These are phyloP conservation scores for Lupinus albus DNA, from an alignment of 306 rosid genomes.

Conservation along the genomic window DNA sequence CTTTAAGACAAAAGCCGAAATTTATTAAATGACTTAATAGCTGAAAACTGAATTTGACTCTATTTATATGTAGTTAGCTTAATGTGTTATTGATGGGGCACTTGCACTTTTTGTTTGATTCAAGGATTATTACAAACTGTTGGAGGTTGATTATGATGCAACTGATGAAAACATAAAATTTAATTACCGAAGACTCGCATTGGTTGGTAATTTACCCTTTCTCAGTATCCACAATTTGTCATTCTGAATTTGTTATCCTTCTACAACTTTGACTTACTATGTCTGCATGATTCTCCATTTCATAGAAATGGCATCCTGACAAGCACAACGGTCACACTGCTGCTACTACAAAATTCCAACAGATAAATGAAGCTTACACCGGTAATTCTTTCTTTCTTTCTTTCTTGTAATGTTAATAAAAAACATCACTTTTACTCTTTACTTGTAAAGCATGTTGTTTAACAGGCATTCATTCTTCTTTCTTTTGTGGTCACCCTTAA, in stretches of 20 bases:
- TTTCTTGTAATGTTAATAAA: not conserved
- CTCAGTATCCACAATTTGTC: conserved; percentile 6
- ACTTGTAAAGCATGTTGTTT: conserved; percentile 24
- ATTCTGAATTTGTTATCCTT: not conserved
- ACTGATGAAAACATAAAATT: conserved; percentile 68
- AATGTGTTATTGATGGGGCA: conserved; percentile 28
- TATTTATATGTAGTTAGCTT: not conserved
- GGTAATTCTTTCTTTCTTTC: conserved; percentile 54
- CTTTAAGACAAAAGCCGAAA: no score
- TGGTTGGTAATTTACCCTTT: conserved; percentile 54
- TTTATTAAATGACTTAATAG: not conserved
- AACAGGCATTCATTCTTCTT: conserved; percentile 9
- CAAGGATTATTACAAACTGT: conserved; percentile 69
- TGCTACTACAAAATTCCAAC: conserved; percentile 72
- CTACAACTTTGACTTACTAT: conserved; percentile 33
- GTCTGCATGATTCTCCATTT: conserved; percentile 36
- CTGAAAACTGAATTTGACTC: conserved; percentile 9
- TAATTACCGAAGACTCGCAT: conserved; percentile 71
- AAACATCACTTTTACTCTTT: not conserved
- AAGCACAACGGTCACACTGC: conserved; percentile 61
- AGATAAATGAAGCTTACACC: conserved; percentile 72
- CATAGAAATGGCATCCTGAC: conserved; percentile 87
- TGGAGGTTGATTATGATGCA: conserved; percentile 82
- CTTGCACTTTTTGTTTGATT: conserved; percentile 38
- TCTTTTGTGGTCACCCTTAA: not conserved